Percentiles rank a stretch among this genome's conserved stretches.
Conservation (phyloP, 768 basidiomycete genomes). For the Mycena filopes region DNA sequence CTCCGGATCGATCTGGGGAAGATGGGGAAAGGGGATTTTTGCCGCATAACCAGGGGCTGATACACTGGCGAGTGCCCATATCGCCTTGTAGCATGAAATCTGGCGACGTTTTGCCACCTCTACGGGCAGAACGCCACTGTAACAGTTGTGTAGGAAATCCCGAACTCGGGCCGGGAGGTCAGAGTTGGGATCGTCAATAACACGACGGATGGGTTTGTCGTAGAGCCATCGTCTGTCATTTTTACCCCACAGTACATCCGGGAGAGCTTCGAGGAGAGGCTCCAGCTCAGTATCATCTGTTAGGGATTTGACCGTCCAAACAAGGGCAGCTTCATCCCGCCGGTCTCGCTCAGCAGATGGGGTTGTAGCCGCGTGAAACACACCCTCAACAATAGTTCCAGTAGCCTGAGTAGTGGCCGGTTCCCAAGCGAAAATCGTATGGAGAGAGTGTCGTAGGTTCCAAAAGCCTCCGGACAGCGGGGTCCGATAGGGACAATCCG, state of each 20-base stretch:
- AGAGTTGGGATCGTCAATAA: neutral
- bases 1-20: neutral
- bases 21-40: no score
- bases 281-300: neutral
- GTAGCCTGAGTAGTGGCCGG: no score
- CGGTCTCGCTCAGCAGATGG: neutral
- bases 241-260: neutral
- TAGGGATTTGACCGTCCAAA: neutral
- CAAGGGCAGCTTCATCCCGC: neutral
- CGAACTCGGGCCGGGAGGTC: neutral
- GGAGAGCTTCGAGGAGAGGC: neutral
- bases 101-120: neutral
- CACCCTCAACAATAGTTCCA: neutral
- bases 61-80: neutral
- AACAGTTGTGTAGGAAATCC: neutral
- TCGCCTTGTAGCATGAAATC: neutral
- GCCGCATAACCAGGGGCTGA: neutral
- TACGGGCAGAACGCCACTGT: neutral
- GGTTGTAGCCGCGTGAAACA: neutral
- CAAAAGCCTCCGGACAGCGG: neutral
- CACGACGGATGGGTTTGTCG: neutral
- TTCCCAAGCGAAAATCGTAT: no score
- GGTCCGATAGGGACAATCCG: neutral
- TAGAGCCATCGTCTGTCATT: neutral
- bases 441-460: neutral